phyloP scores from a whole-genome alignment of 2,329 filamentous ascomycete genomes.

The Penicillium sp. region DNA sequence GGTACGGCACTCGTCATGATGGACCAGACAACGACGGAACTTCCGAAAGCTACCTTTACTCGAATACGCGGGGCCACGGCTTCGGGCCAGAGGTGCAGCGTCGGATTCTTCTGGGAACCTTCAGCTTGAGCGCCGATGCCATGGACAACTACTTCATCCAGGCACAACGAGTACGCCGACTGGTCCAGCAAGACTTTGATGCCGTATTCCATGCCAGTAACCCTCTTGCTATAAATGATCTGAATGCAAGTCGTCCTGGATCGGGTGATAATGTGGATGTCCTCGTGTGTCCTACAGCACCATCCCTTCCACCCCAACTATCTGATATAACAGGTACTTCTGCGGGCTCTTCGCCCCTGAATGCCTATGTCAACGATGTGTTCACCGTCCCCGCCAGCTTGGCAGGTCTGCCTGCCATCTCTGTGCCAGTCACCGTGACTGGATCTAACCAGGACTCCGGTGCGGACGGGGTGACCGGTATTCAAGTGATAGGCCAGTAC shows the following conservation, averaged over 20 bases:
- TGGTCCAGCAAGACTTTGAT: slow-evolving; percentile 87
- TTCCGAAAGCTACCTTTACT: slow-evolving; percentile 63
- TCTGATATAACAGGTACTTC: slow-evolving; percentile 50
- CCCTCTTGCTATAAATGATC: slow-evolving; percentile 52
- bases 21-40: slow-evolving; percentile 55
- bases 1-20: slow-evolving; percentile 69
- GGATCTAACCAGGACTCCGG: slow-evolving; percentile 4
- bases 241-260: slow-evolving; percentile 1
- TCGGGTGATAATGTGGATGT: slow-evolving; percentile 65
- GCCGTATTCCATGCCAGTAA: slow-evolving; percentile 70
- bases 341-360: slow-evolving; percentile 53
- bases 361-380: slow-evolving; percentile 88
- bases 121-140: slow-evolving; percentile 83
- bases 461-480: slow-evolving; percentile 34
- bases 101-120: slow-evolving; percentile 85
- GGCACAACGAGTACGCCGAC: slow-evolving; percentile 80
- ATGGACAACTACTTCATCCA: slow-evolving; percentile 97
- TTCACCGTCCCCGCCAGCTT: slow-evolving; percentile 94
- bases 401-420: slow-evolving; percentile 85
- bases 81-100: slow-evolving; percentile 85
- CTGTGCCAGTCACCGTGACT: slow-evolving; percentile 64
- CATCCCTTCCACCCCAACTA: slow-evolving; percentile 69
- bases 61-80: slow-evolving; percentile 68
- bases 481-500: slow-evolving; percentile 51
- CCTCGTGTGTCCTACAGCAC: slow-evolving; percentile 82